A percentile compares a stretch with the other conserved stretches of the same genome.
These are phyloP conservation scores for Phytophthora pseudosyringae DNA, from an alignment of 352 stramenopile species.

Conservation along the genomic window DNA sequence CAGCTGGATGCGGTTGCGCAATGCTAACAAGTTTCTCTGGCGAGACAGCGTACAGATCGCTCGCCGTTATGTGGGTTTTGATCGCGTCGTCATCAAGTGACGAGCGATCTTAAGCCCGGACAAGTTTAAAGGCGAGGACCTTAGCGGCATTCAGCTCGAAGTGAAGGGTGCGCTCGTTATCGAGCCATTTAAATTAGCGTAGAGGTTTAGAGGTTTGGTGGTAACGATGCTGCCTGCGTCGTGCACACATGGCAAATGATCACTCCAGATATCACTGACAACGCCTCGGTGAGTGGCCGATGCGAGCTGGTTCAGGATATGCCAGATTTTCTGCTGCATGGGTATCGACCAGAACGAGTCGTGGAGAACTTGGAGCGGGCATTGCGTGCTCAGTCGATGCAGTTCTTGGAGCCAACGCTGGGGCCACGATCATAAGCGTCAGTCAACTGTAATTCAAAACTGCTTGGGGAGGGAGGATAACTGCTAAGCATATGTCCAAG, in stretches of 20 bases:
- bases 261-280: constrained; percentile 29
- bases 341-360: constrained; percentile 30
- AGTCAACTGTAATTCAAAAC: neutral
- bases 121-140: constrained; percentile 46
- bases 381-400: constrained; percentile 22
- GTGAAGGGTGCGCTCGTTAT: constrained; percentile 66
- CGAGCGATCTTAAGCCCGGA: constrained; percentile 51
- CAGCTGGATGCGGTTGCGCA: no score
- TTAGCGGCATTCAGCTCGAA: constrained; percentile 46
- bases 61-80: constrained; percentile 41
- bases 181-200: constrained; percentile 25
- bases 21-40: no score
- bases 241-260: constrained; percentile 52
- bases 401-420: neutral
- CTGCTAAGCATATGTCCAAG: no score
- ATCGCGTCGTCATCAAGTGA: constrained; percentile 48
- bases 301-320: constrained; percentile 38
- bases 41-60: constrained; percentile 32
- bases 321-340: constrained; percentile 38
- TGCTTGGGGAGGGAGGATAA: neutral
- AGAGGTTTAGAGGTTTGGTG: no score
- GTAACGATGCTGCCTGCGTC: constrained; percentile 19
- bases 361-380: constrained; percentile 47
- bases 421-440: neutral
- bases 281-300: neutral